Evolutionary conservation across 768 basidiomycete species (phyloP), one percentile per base, ranked within the genome.

Genomic region (Flagelloscypha sp.): DNA sequence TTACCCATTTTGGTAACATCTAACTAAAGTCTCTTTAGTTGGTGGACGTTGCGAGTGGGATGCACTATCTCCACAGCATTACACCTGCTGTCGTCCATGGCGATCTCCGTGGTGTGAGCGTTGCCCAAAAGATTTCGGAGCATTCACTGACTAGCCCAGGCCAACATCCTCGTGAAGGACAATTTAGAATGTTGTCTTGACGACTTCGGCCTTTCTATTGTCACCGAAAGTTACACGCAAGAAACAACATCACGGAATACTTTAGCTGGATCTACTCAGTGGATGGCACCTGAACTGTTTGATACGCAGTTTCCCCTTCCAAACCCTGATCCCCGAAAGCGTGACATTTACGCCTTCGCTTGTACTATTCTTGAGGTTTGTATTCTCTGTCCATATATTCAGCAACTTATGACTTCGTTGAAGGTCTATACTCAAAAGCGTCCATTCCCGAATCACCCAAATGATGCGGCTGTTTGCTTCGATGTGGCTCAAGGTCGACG

Each of bases 21-120:
- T 20, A 12, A 21, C 16, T n/a, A 9, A 6, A 16, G 20, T 10
- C 19, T 12, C 6, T 19, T 20, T 27, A 63, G 63, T 46, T 63
- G 16, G 27, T 53, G 30, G 63, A 64, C 29, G 46, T 61, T n/a
- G 55, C 52, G 17, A 35, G 53, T 6, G 62, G 63, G 9, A 27
- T 63, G 24, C 7, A 43, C 19, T 63, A 65, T 34, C 38, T 64
- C 29, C 62, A 65, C 34, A 53, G 46, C 12, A 29, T 42, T 13
- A 29, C 42, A 10, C 41, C 42, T 8, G 33, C 16, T 16, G 45
- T 52, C 6, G 32, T 52, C 10, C 48, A 52, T 31, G 50, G 50
- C 5, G 50, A 52, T 42, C 36, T 52, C 9, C 41, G 46, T 30
- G 49, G 49, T 11, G 49, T 51, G 17, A 25, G 39, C 32, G 15